Conservation (phyloP, 129 eudicot species). For the Ambrosia trifida region DNA sequence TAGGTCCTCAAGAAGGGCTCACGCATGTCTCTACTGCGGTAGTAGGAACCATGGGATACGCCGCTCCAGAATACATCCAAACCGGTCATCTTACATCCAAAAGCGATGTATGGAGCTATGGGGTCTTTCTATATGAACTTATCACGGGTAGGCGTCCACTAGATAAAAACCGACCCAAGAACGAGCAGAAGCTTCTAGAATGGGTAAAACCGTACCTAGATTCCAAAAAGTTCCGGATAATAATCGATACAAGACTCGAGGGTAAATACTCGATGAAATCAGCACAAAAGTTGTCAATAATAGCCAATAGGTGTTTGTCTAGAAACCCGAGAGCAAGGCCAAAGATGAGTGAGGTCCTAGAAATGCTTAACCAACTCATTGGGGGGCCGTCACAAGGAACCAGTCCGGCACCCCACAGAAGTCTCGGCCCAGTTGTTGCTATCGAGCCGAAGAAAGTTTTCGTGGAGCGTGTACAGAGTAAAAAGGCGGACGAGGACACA, state of each 20-base stretch:
- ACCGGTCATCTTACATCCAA: constrained; percentile 65
- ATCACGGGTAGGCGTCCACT: constrained; percentile 76
- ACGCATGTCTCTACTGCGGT: constrained; percentile 93
- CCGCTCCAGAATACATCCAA: constrained; percentile 78
- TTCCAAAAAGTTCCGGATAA: constrained; percentile 58
- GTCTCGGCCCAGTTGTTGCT: constrained; percentile 19
- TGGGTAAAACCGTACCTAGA: constrained; percentile 81
- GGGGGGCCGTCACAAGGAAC: constrained; percentile 33
- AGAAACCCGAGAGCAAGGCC: constrained; percentile 66
- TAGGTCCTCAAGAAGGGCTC: constrained; percentile 80
- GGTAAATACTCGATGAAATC: constrained; percentile 52
- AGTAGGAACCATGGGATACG: constrained; percentile 79
- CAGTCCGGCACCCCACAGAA: constrained; percentile 32
- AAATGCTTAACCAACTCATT: constrained; percentile 63
- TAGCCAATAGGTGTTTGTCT: constrained; percentile 74
- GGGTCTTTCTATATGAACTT: constrained; percentile 73
- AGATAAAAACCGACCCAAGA: constrained; percentile 64
- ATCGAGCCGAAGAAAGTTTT: constrained; percentile 32
- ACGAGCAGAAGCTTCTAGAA: constrained; percentile 78
- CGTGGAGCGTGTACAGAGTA: constrained; percentile 11
- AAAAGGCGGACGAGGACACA: constrained; percentile 29
- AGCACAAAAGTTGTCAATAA: constrained; percentile 64
- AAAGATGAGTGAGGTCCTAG: constrained; percentile 72
- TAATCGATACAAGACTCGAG: constrained; percentile 74
- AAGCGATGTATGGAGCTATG: constrained; percentile 74